A percentile compares a stretch with the other conserved stretches of the same genome.
Evolutionary conservation across 495 filamentous ascomycete species (phyloP).

Genomic region (Haplographium delicatum): DNA sequence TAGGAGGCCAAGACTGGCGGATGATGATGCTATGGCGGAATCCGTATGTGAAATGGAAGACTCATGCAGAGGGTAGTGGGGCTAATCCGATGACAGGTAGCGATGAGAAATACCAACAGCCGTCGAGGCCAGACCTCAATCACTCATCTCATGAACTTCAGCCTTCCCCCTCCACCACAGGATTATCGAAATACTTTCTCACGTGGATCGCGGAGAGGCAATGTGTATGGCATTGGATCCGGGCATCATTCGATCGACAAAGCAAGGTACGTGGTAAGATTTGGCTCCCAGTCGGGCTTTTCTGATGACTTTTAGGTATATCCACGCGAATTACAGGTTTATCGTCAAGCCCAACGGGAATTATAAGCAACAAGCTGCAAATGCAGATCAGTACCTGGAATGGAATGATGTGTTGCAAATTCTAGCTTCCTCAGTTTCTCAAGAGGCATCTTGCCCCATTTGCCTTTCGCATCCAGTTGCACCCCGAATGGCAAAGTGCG

Average conservation of each 20-base stretch:
- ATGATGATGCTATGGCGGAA: slow-evolving; percentile 82
- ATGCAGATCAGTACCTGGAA: slow-evolving; percentile 86
- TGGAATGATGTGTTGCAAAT: slow-evolving; percentile 91
- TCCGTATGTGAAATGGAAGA: slow-evolving; percentile 44
- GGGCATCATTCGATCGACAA: slow-evolving; percentile 92
- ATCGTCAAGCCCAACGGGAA: slow-evolving; percentile 79
- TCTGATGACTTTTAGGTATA: slow-evolving; percentile 51
- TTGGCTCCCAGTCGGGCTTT: neutral
- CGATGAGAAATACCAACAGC: slow-evolving; percentile 76
- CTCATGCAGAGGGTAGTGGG: too few species aligned
- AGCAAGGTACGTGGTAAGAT: slow-evolving; percentile 51
- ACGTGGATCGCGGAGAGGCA: slow-evolving; percentile 58
- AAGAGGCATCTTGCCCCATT: slow-evolving; percentile 84
- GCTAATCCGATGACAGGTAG: too few species aligned
- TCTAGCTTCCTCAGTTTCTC: slow-evolving; percentile 82
- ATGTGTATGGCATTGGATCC: slow-evolving; percentile 76
- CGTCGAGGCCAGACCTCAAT: slow-evolving; percentile 94
- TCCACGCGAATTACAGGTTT: slow-evolving; percentile 97
- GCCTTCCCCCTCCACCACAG: slow-evolving; percentile 71
- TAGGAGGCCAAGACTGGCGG: slow-evolving; percentile 39
- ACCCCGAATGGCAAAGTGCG: slow-evolving; percentile 95
- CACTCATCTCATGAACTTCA: slow-evolving; percentile 92
- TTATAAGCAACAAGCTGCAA: slow-evolving; percentile 73
- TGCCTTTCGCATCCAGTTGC: slow-evolving; percentile 84
- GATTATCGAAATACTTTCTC: slow-evolving; percentile 42